Evolutionary conservation across 352 stramenopile species (phyloP), one percentile per base, ranked within the genome.

Genomic region (Phytophthora sp.): DNA sequence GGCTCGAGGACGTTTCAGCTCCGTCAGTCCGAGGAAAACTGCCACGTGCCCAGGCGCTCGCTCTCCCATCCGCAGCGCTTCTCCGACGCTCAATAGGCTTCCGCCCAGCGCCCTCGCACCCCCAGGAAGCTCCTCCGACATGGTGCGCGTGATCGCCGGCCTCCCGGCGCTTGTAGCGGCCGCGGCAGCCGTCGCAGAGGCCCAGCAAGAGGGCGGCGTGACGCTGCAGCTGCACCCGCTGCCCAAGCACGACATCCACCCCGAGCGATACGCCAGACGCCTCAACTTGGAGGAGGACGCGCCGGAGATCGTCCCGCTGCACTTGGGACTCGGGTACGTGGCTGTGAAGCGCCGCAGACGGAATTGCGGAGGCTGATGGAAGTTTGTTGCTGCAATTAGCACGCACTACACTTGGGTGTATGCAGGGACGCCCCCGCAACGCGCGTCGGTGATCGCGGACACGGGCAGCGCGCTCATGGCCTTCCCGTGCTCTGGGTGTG

Each of bases 351-450:
- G n/a, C n/a, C n/a, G n/a, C n/a, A n/a, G n/a, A n/a, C 18, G 13
- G 15, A 11, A 32, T 41, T 49, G 17, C 45, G 15, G 49, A 24
- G 18, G n/a, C 20, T 71, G 46, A 69, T 10, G 23, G 24, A 4
- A n/a, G 23, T 66, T 5, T 37, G 32, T 49, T 27, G 18, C 11
- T 43, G 27, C 20, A 91, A n/a, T n/a, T n/a, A n/a, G 87, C 3
- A 96, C 87, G 17, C 87, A 96, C 56, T 96, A 94, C 44, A 86
- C 87, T 18, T 93, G 83, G 85, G 76, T 94, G 13, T 94, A 94
- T 65, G 82, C 74, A 17, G 87, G 87, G 18, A 91, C 82, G 7
- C 87, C 87, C 3, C 85, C 87, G 4, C 87, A 96, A 58, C 71
- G 87, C 60, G 82, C 84, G 27, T 94, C 85, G 2, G 83, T 96